Evolutionary conservation across 345 rosid genomes (phyloP).

Genomic region (Cardiospermum halicacabum): DNA sequence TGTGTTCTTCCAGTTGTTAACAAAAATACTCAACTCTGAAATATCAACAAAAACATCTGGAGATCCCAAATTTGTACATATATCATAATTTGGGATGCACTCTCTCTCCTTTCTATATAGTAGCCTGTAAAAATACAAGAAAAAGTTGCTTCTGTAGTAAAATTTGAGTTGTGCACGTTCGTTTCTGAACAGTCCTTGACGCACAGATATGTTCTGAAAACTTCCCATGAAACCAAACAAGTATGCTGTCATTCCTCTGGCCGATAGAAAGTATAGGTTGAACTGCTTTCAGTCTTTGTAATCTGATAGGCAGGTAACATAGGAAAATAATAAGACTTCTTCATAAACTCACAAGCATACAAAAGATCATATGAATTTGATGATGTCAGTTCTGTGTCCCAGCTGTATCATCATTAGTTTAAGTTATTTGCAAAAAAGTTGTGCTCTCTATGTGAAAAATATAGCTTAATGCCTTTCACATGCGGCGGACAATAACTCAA

Average conservation of each 20-base stretch:
- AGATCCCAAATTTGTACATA: background rate
- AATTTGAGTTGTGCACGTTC: background rate
- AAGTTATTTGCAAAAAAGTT: background rate
- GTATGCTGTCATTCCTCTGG: slow-evolving; percentile 43
- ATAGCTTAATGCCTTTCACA: background rate
- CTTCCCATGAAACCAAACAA: background rate
- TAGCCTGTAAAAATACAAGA: background rate
- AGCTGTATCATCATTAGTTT: slow-evolving; percentile 5
- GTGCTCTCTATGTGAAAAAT: background rate
- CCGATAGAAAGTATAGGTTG: slow-evolving; percentile 46
- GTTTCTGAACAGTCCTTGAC: background rate
- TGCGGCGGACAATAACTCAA: background rate
- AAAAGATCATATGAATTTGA: no score
- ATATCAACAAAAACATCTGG: background rate
- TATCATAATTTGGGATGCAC: background rate
- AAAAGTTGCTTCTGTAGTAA: background rate
- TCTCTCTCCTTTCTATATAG: no score
- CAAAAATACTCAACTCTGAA: background rate
- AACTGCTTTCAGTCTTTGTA: slow-evolving; percentile 62
- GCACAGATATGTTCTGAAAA: background rate
- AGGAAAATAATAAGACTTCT: slow-evolving; percentile 4
- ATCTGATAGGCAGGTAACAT: slow-evolving; percentile 30
- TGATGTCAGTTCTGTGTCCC: slow-evolving; percentile 3
- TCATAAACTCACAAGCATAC: slow-evolving; percentile 1
- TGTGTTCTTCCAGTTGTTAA: background rate